Evolutionary conservation across 177 flowering plant species (phyloP).

Genomic region (Telopea speciosissima): DNA sequence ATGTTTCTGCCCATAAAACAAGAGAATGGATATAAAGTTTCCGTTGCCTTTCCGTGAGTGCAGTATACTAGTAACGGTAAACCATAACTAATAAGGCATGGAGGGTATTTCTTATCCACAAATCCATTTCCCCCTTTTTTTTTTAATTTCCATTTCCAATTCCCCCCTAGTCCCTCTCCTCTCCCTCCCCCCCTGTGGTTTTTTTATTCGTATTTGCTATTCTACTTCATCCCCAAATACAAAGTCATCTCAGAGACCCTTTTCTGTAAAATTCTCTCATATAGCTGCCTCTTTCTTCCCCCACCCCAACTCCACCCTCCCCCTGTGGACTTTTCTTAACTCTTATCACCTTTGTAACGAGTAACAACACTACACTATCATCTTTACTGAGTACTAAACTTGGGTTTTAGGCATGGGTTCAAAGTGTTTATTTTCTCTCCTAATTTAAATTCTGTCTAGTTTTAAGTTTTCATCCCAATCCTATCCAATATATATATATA

Average conservation of each 20-base stretch:
- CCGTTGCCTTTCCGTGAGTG: constrained; percentile 7
- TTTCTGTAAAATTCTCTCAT: too few species aligned
- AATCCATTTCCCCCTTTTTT: not conserved
- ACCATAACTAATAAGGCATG: constrained; percentile 3
- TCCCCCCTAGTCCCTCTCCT: too few species aligned
- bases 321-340: too few species aligned
- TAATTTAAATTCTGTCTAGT: not conserved
- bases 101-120: constrained; percentile 15
- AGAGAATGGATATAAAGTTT: not conserved
- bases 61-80: constrained; percentile 7
- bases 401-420: constrained; percentile 10
- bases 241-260: not conserved
- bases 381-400: constrained; percentile 1
- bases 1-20: not conserved
- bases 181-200: too few species aligned
- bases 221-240: constrained; percentile 4
- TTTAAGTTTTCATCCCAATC: too few species aligned
- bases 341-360: not conserved
- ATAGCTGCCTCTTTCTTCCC: too few species aligned
- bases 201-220: too few species aligned
- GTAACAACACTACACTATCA: not conserved
- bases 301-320: too few species aligned
- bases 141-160: too few species aligned
- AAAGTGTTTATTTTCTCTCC: too few species aligned
- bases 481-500: too few species aligned